Evolutionary conservation across 148 eudicot species (phyloP).

Genomic region (Rhododendron williamsianum): DNA sequence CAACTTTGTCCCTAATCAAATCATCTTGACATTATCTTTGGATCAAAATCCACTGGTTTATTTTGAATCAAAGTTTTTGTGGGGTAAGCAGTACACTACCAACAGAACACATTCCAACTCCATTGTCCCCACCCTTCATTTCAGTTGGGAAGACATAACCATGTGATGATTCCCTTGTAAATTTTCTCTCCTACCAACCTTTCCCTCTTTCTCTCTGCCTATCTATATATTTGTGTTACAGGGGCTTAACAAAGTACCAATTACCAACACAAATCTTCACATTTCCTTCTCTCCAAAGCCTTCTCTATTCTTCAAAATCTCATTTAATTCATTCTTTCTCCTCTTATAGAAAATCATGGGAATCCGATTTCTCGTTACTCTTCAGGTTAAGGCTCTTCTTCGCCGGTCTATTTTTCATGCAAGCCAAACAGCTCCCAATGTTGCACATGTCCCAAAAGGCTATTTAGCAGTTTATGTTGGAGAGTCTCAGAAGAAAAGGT

Average conservation of each 20-base stretch:
- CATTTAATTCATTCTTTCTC: neutral
- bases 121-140: neutral
- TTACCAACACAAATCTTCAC: neutral
- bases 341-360: conserved; percentile 3
- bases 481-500: conserved; percentile 12
- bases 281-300: neutral
- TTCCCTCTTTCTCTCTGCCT: neutral
- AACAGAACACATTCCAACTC: neutral
- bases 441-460: conserved; percentile 27
- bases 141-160: neutral
- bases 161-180: too few relatives aligned
- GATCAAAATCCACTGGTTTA: neutral
- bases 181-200: too few relatives aligned
- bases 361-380: neutral
- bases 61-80: neutral
- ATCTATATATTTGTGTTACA: neutral
- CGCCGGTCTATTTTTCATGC: neutral
- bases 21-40: neutral
- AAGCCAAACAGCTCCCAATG: neutral
- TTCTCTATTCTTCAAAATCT: neutral
- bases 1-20: neutral
- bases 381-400: neutral
- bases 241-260: neutral
- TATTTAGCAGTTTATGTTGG: conserved; percentile 27
- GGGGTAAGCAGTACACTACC: neutral